Evolutionary conservation across 371 early-diverging fungal species (phyloP), one percentile per base, ranked within the genome.

Genomic region (Syncephalis plumigaleata): DNA sequence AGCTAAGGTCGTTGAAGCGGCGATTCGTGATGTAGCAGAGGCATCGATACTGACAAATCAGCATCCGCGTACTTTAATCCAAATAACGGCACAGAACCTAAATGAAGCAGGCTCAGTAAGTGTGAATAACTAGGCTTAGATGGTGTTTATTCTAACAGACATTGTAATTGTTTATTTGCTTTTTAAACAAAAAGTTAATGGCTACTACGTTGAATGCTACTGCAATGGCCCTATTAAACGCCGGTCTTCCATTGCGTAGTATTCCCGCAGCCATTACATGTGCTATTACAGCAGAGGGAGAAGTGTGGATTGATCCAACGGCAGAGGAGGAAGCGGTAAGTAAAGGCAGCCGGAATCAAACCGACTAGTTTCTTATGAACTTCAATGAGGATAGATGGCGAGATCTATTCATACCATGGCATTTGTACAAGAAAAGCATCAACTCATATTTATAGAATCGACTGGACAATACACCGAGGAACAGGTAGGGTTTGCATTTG

Each of bases 161-260:
- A 62, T 63, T 8, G 49, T 95, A 36, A 1, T 48, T 38, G n/a
- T 21, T 18, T 1, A 15, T 45, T 25, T 13, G 18, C 51, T n/a
- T n/a, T n/a, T n/a, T n/a, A n/a, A n/a, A n/a, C n/a, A n/a, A n/a
- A n/a, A n/a, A 76, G 79, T 67, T 77, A 20, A 58, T 84, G 23
- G 63, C 92, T 8, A 73, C 84, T 5, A 75, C 86, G 0, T 71
- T 91, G 31, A 93, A 92, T 55, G 90, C 90, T 0, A 72, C 79
- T 0, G 64, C 79, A 7, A 51, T 94, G 53, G 91, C 93, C 0
- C 69, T 95, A 21, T 49, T 94, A 45, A 88, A 93, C 58, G 91
- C 93, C 9, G 94, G 91, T 25, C 68, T 93, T n/a, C 86, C 93
- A 11, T 55, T 93, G 53, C 79, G 70, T 39, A 60, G 68, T 9